A percentile compares a stretch with the other conserved stretches of the same genome.
Evolutionary conservation across 2,329 filamentous ascomycete genomes (phyloP).

Genomic region (Paradendryphiella salina): DNA sequence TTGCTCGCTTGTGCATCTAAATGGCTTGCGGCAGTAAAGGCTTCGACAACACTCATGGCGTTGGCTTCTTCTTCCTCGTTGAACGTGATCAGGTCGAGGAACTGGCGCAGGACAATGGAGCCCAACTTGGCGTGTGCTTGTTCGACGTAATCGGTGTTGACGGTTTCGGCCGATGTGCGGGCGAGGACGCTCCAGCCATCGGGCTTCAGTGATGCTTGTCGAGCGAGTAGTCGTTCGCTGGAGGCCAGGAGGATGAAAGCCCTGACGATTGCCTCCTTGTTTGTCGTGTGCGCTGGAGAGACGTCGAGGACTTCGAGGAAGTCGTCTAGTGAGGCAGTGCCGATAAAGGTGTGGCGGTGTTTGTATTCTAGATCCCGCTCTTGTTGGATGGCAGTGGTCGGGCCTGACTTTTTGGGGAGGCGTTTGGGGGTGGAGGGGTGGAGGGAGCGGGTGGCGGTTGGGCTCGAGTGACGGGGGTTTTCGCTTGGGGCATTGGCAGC

Average conservation of each 20-base stretch:
- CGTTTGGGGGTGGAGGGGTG: slow-evolving; percentile 6
- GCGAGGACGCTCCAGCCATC: slow-evolving; percentile 36
- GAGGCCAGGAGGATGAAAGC: slow-evolving; percentile 34
- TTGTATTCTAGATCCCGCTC: slow-evolving; percentile 40
- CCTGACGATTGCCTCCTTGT: slow-evolving; percentile 25
- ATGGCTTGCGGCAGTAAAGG: slow-evolving; percentile 34
- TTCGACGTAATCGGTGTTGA: slow-evolving; percentile 27
- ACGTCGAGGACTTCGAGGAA: slow-evolving; percentile 37
- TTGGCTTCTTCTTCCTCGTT: slow-evolving; percentile 22
- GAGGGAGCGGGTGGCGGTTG: slow-evolving; percentile 11
- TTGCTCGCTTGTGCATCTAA: slow-evolving; percentile 29
- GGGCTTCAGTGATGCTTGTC: slow-evolving; percentile 25
- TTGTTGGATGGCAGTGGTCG: slow-evolving; percentile 14
- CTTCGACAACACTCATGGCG: slow-evolving; percentile 31
- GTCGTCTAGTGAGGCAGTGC: slow-evolving; percentile 37
- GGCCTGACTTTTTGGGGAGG: slow-evolving; percentile 11
- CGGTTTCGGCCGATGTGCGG: slow-evolving; percentile 25
- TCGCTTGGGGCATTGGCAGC: slow-evolving; percentile 6
- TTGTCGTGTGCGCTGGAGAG: slow-evolving; percentile 21
- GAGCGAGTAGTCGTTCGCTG: slow-evolving; percentile 33
- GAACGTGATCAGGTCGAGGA: slow-evolving; percentile 34
- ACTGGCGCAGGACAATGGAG: slow-evolving; percentile 31
- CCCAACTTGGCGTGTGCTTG: slow-evolving; percentile 35
- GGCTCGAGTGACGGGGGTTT: slow-evolving; percentile 7
- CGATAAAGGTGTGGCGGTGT: slow-evolving; percentile 41